Evolutionary conservation across 495 filamentous ascomycete species (phyloP).

Genomic region (Hypoxylon crocopeplum): DNA sequence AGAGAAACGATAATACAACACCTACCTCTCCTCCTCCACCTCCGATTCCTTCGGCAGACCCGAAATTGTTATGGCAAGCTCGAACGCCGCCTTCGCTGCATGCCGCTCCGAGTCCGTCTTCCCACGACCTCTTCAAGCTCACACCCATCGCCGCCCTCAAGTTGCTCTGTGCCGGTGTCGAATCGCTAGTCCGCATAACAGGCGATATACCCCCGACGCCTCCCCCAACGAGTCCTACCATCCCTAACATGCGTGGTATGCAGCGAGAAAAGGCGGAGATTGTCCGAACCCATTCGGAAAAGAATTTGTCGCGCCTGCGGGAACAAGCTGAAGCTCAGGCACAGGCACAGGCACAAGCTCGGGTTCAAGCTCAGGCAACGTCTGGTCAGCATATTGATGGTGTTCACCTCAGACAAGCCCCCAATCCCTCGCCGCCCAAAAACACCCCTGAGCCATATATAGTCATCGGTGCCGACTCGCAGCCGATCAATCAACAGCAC

Average conservation of each 20-base stretch:
- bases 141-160: slow-evolving; percentile 78
- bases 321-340: slow-evolving; percentile 40
- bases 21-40: slow-evolving; percentile 53
- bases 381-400: slow-evolving; percentile 49
- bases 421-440: slow-evolving; percentile 28
- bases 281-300: slow-evolving; percentile 58
- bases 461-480: slow-evolving; percentile 65
- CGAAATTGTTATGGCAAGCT: slow-evolving; percentile 44
- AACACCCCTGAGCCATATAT: slow-evolving; percentile 53
- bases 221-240: slow-evolving; percentile 63
- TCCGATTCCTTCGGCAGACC: slow-evolving; percentile 58
- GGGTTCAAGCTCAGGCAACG: slow-evolving; percentile 11
- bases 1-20: slow-evolving; percentile 7
- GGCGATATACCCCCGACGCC: slow-evolving; percentile 79
- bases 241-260: slow-evolving; percentile 66
- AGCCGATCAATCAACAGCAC: slow-evolving; percentile 72
- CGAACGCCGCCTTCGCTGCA: slow-evolving; percentile 44
- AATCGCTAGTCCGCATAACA: slow-evolving; percentile 72
- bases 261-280: slow-evolving; percentile 66
- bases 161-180: slow-evolving; percentile 74
- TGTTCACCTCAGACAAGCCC: slow-evolving; percentile 48
- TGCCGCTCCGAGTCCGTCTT: slow-evolving; percentile 34
- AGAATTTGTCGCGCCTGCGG: slow-evolving; percentile 48
- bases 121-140: slow-evolving; percentile 73
- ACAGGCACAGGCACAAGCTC: slow-evolving; percentile 15